Conservation (phyloP, 2,329 filamentous ascomycete genomes). For the Daldinia eschscholtzii region DNA sequence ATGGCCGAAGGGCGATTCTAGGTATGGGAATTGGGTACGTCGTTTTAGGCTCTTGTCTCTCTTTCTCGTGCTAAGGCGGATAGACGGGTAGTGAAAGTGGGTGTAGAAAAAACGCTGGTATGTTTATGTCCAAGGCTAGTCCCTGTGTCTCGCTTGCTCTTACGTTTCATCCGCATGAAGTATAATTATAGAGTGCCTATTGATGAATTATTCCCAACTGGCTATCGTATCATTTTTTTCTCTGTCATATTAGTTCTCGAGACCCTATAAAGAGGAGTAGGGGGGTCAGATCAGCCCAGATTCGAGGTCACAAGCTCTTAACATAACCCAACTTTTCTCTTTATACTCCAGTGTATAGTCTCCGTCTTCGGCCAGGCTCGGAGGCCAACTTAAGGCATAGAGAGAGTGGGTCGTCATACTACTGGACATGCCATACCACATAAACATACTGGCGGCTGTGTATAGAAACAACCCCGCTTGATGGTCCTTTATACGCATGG, state of each 20-base stretch:
- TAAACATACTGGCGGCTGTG: not conserved
- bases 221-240: not conserved
- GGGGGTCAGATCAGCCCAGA: not conserved
- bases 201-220: not conserved
- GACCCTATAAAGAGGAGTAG: not conserved
- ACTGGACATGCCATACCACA: not conserved
- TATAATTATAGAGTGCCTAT: not conserved
- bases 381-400: not conserved
- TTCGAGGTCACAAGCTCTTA: not conserved
- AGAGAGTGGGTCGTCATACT: not conserved
- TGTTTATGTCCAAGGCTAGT: slow-evolving; percentile 3
- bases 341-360: slow-evolving; percentile 6
- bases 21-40: not conserved
- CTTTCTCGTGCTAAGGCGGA: not conserved
- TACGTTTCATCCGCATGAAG: not conserved
- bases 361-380: slow-evolving; percentile 9
- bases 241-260: not conserved
- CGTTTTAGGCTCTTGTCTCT: not conserved
- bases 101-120: slow-evolving; percentile 5
- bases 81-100: not conserved
- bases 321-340: not conserved
- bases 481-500: not conserved
- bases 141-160: not conserved
- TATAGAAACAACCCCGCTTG: not conserved
- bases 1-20: not conserved